Evolutionary conservation across 169 alveolate genomes (phyloP).

Genomic region (Cryptosporidium tyzzeri): DNA sequence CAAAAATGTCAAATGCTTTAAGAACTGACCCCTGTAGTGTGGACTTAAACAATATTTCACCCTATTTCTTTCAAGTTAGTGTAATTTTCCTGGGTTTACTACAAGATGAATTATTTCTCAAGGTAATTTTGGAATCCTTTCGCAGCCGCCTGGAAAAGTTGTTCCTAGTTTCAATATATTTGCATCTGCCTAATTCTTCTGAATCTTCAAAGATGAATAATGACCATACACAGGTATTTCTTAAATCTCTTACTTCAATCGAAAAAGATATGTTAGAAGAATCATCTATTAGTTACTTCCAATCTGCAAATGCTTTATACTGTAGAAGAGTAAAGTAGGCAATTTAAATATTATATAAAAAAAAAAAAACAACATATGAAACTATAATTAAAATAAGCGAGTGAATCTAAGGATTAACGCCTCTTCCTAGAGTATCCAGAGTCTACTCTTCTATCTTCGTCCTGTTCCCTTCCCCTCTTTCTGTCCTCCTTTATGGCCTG

Average conservation of each 20-base stretch:
- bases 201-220: slow-evolving; percentile 34
- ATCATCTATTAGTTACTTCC: slow-evolving; percentile 25
- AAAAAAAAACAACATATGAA: background rate
- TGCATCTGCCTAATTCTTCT: slow-evolving; percentile 21
- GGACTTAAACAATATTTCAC: slow-evolving; percentile 42
- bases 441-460: slow-evolving; percentile 38
- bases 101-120: slow-evolving; percentile 57
- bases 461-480: slow-evolving; percentile 59
- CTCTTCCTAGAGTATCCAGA: slow-evolving; percentile 36
- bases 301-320: slow-evolving; percentile 3
- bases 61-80: slow-evolving; percentile 67
- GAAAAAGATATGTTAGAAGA: slow-evolving; percentile 66
- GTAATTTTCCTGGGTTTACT: slow-evolving; percentile 15
- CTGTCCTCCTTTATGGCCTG: slow-evolving; percentile 77
- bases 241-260: slow-evolving; percentile 43
- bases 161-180: slow-evolving; percentile 32
- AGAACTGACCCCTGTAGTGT: slow-evolving; percentile 69
- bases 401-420: slow-evolving; percentile 23
- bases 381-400: background rate
- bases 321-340: slow-evolving; percentile 24
- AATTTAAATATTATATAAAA: background rate
- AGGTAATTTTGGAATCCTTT: slow-evolving; percentile 40
- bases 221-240: slow-evolving; percentile 50
- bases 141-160: slow-evolving; percentile 49
- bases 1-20: slow-evolving; percentile 61